A percentile compares a stretch with the other conserved stretches of the same genome.
phyloP scores from a whole-genome alignment of 345 rosid genomes.

The Populus davidiana region DNA sequence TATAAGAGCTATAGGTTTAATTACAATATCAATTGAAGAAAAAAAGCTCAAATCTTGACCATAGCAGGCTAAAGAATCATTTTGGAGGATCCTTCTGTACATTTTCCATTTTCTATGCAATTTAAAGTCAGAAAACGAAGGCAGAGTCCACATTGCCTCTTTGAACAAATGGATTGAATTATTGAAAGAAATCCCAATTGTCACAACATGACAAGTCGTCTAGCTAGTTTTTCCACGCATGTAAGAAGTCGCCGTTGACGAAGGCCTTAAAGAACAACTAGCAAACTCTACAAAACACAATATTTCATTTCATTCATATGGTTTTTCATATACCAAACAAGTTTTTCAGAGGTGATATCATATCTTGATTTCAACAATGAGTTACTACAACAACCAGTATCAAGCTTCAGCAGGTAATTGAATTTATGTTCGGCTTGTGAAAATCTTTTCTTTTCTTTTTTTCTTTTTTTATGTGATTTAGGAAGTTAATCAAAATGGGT shows the following conservation, averaged over 20 bases:
- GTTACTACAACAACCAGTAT: background rate
- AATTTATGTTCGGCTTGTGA: background rate
- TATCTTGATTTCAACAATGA: background rate
- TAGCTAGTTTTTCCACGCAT: background rate
- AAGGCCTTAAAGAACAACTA: no score
- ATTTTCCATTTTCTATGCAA: background rate
- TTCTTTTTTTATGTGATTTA: no score
- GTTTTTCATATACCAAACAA: no score
- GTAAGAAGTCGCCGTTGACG: background rate
- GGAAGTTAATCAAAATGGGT: background rate
- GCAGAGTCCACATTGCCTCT: no score
- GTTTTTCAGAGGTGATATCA: background rate
- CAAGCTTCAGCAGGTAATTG: background rate
- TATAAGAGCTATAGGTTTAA: no score
- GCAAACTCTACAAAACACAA: no score
- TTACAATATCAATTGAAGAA: no score
- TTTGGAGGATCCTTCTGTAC: no score
- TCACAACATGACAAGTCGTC: background rate
- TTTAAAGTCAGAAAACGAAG: no score
- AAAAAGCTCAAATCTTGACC: no score
- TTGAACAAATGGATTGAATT: background rate
- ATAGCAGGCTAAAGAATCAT: no score
- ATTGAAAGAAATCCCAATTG: background rate
- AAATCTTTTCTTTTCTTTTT: background rate
- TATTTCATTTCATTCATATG: no score